Evolutionary conservation across 2,329 filamentous ascomycete genomes (phyloP), one percentile per base, ranked within the genome.

Genomic region (Microascus cirrosus): DNA sequence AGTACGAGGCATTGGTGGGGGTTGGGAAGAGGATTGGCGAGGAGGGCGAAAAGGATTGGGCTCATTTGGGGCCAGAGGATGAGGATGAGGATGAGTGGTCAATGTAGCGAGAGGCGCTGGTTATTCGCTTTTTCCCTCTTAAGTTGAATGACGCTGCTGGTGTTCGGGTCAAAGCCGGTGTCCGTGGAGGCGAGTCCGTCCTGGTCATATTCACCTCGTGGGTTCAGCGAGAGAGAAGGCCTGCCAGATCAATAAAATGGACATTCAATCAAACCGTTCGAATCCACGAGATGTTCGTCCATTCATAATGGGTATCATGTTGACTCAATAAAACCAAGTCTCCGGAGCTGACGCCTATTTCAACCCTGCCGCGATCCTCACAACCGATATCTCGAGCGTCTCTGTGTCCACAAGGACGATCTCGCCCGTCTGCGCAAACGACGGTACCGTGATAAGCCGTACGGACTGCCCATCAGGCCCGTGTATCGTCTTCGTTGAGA

Each of bases 381-480:
- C 76, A 54, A 81, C 76, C 63, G 91, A 86, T 1, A 89, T 85
- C 53, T 92, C 89, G 60, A 96, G 71, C 1, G 89, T 95, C 71
- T 97, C 92, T 53, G 84, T 77, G 72, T 99, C 93, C 12, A 99
- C 74, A 56, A 99, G 67, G 1, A 96, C 84, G 24, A 99, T 66
- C 72, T 95, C 85, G 20, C 86, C 86, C 0, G 87, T 91, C 62
- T 87, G 78, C 1, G 81, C 78, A 68, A 97, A 99, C 24, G 81
- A 86, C 0, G 95, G 95, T 45, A 99, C 81, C 0, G 89, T 80
- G n/a, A 99, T 75, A 3, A 97, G 74, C 50, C 90, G 79, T 10
- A 96, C 87, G 20, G 74, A 73, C 69, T 95, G 87, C 1, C 84
- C 86, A 1, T 83, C 77, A 0, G 79, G 77, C 0, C 86, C 86